These are phyloP conservation scores for Skeletonema tropicum DNA, from an alignment of 108 stramenopile species.

Conservation along the genomic window DNA sequence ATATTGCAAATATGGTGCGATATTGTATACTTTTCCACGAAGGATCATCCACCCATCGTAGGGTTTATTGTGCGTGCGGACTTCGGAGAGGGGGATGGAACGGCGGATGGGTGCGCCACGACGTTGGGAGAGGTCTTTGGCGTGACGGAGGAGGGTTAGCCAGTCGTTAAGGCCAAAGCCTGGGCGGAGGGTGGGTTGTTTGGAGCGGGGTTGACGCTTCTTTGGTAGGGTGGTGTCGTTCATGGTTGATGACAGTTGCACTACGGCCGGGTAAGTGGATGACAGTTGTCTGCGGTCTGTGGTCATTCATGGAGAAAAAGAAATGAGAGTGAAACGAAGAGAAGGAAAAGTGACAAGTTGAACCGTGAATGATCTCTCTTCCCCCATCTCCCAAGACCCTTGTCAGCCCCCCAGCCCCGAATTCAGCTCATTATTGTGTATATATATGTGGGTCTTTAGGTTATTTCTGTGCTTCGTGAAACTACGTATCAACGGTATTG, in stretches of 20 bases:
- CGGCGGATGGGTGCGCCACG: conserved; percentile 63
- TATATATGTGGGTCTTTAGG: too few species aligned
- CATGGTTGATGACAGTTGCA: too few species aligned
- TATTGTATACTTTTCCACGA: conserved; percentile 89
- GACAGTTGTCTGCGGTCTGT: too few species aligned
- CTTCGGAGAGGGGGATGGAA: conserved; percentile 66
- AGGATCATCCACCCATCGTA: conserved; percentile 93
- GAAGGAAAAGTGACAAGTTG: too few species aligned
- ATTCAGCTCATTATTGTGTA: too few species aligned
- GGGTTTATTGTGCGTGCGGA: conserved; percentile 62
- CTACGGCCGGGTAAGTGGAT: too few species aligned
- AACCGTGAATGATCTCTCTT: too few species aligned
- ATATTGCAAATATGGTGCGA: conserved; percentile 92
- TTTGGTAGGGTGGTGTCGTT: conserved; percentile 48
- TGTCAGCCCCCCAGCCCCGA: too few species aligned
- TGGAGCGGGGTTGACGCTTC: neutral
- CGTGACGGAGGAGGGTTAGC: conserved; percentile 56
- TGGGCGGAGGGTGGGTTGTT: conserved; percentile 30
- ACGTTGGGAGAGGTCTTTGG: conserved; percentile 74
- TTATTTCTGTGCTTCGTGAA: too few species aligned
- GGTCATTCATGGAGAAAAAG: neutral
- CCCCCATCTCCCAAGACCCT: too few species aligned
- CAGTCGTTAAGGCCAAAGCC: conserved; percentile 89
- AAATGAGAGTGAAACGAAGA: too few species aligned
- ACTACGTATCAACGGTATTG: too few species aligned